Percentiles rank a stretch among this genome's conserved stretches.
These are phyloP conservation scores for Ganoderma sinense DNA, from an alignment of 1,284 basidiomycete species.

Conservation along the genomic window DNA sequence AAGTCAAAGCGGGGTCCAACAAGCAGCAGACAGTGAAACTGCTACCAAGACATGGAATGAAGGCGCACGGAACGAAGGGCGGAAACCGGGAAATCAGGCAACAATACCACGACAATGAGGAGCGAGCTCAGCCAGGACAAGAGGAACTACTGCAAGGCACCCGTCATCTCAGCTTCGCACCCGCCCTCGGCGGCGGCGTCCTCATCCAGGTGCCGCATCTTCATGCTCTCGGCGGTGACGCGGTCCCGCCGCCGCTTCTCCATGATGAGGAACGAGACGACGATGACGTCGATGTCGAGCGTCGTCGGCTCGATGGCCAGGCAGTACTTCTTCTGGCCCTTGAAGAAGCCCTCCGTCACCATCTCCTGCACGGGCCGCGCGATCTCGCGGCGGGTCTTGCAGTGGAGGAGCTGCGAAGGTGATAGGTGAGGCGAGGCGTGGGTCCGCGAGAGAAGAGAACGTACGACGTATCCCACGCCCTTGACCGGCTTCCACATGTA, in stretches of 20 bases:
- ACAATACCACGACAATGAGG: background rate
- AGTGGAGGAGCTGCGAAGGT: slow-evolving; percentile 1
- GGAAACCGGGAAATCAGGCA: too few species aligned
- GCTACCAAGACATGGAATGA: background rate
- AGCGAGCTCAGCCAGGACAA: background rate
- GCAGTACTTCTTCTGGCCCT: slow-evolving; percentile 52
- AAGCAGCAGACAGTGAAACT: background rate
- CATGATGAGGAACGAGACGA: slow-evolving; percentile 60
- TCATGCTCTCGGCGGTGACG: slow-evolving; percentile 41
- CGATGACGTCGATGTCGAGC: slow-evolving; percentile 57
- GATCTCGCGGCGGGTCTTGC: slow-evolving; percentile 47
- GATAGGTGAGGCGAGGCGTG: slow-evolving; percentile 41
- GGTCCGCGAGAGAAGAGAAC: slow-evolving; percentile 24
- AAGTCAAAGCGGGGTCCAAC: background rate
- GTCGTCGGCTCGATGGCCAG: slow-evolving; percentile 51
- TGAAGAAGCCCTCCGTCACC: slow-evolving; percentile 52
- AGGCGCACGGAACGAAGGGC: background rate
- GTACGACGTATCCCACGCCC: slow-evolving; percentile 50
- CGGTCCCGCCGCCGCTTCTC: slow-evolving; percentile 56
- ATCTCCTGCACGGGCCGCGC: slow-evolving; percentile 46
- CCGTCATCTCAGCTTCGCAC: slow-evolving; percentile 18
- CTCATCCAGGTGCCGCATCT: slow-evolving; percentile 43
- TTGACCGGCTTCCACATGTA: slow-evolving; percentile 58
- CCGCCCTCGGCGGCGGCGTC: slow-evolving; percentile 45
- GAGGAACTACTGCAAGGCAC: background rate